Evolutionary conservation across 352 stramenopile species (phyloP), one percentile per base, ranked within the genome.

Genomic region (Phytophthora colocasiae): DNA sequence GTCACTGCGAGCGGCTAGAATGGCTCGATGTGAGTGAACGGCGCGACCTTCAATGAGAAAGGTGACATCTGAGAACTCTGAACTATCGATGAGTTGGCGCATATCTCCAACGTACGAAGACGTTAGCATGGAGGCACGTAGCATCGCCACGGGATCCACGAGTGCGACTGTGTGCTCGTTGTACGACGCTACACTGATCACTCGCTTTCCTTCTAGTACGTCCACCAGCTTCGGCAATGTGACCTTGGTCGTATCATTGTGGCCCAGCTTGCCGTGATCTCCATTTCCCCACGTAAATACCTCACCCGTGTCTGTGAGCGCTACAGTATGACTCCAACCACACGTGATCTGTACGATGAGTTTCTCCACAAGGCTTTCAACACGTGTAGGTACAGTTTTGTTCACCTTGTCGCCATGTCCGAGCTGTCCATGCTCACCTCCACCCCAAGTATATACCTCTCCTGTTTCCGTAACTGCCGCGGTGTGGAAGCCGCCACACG

Each of bases 111-210:
- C 55, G 50, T 96, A 95, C 43, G 89, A 95, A 53, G 88, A 97
- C 38, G 81, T 94, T 17, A 96, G 71, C 58, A 93, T 74, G 15
- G 82, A 92, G 17, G 87, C 81, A 22, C 84, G 87, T n/a, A 92
- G 63, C 10, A 81, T 91, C 11, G 83, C 88, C 47, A 93, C 73
- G 1, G 89, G 87, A 36, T 97, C 88, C 34, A 95, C 92, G 2
- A 99, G 80, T 26, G 93, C 95, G 4, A 98, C 92, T 4, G 96
- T 99, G 75, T 99, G 96, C 58, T 99, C 96, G 62, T 99, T 99
- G 83, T 99, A 99, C n/a, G 94, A 98, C 22, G 96, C 95, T 8
- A 99, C 90, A 29, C 90, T 87, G n/a, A 98, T 88, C n/a, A 99
- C 95, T 15, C 90, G 91, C 69, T 98, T 97, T 34, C 85, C 75